Evolutionary conservation across 2,329 filamentous ascomycete species (phyloP), one percentile per base, ranked within the genome.

Genomic region (Coniosporium tulheliwenetii): DNA sequence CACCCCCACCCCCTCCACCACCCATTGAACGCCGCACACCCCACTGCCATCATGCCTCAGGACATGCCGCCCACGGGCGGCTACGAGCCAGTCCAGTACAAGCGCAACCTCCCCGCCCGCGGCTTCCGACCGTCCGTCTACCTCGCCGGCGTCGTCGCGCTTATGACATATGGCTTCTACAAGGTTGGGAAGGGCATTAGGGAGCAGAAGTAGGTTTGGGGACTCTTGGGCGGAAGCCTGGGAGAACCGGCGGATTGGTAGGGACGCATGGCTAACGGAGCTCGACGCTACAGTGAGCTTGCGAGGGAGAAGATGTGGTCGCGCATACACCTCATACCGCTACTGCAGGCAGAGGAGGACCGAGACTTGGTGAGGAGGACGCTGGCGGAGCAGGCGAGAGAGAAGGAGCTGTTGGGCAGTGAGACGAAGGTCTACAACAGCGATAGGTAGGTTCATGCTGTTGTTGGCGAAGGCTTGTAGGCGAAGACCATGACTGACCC

Each of bases 281-380:
- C 15, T 19, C 26, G n/a, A 7, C 16, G 9, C 5, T 19, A 43
- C 54, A 95, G 87, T 58, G 91, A 98, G 65, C 79, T 94, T 50
- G 84, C 79, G 47, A 85, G 91, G 53, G 91, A 98, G 60, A 98
- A 96, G 72, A 91, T 94, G 77, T 98, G 91, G 91, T 77, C 85
- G 46, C 81, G 91, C 58, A 93, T 98, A 65, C 78, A 96, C 66
- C 73, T 98, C 48, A 91, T 89, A 56, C 91, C 91, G 43, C 68
- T 94, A 47, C 77, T 98, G 48, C 89, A 96, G 62, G 91, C 91
- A 42, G 91, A 98, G 60, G 86, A 94, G 63, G 91, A 98, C 68
- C 81, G 91, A 45, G 91, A 98, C 65, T 81, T 89, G 60, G 87
- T 94, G 47, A 76, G 91, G 50, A 73, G 89, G 57, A 75, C 89